Evolutionary conservation across 1,284 basidiomycete genomes (phyloP).

Genomic region (Sanghuangporus baumii): DNA sequence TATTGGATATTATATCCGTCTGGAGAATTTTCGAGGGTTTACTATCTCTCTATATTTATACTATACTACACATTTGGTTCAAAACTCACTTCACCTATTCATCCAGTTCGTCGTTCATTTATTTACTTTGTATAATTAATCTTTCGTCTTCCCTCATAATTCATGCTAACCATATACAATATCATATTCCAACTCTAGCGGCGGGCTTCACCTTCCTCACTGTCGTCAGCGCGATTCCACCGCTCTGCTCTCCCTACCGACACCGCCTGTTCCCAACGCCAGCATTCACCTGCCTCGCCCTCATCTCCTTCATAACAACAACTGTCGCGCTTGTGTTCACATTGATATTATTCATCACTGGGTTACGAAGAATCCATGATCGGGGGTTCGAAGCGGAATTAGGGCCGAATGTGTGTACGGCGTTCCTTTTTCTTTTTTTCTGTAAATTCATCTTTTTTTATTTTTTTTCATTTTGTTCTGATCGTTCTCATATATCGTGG

Average conservation of each 20-base stretch:
- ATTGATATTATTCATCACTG: slow-evolving; percentile 26
- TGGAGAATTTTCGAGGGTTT: no score
- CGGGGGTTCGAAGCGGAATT: slow-evolving; percentile 23
- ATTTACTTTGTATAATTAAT: neutral
- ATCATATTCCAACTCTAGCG: slow-evolving; percentile 18
- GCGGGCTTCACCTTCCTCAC: slow-evolving; percentile 24
- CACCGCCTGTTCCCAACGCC: slow-evolving; percentile 23
- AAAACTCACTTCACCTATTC: neutral
- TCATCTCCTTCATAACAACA: slow-evolving; percentile 23
- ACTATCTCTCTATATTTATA: no score
- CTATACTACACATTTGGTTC: no score
- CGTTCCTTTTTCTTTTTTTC: neutral
- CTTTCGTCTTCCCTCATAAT: neutral
- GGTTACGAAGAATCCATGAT: slow-evolving; percentile 21
- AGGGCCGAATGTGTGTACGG: slow-evolving; percentile 26
- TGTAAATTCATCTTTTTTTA: no score
- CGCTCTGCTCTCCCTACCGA: slow-evolving; percentile 21
- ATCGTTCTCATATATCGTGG: no score
- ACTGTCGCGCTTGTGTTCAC: slow-evolving; percentile 24
- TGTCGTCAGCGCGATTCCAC: slow-evolving; percentile 22
- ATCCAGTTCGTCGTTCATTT: no score
- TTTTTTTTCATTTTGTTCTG: no score
- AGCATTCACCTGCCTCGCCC: slow-evolving; percentile 23
- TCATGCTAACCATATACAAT: neutral
- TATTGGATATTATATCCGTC: neutral